Base-by-base conservation (phyloP, 225 moss, liverwort and hornwort genomes). In the Climacium dendroides region DNA sequence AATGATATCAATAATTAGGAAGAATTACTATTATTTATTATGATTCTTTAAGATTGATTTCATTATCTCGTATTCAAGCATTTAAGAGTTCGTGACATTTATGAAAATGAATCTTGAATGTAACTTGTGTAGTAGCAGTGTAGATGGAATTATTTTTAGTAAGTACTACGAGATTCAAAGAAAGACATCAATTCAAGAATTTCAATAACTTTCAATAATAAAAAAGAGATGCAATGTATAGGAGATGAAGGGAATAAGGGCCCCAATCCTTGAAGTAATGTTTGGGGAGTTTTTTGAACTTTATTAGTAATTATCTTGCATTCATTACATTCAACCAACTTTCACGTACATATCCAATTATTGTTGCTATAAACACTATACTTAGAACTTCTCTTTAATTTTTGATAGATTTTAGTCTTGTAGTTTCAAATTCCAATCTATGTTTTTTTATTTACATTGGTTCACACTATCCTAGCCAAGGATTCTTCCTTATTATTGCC, bases 41-140 rank as follows among this genome's bases (percentile, higher is more conserved):
- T 26, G 5, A 43, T 26, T 71, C 7, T 25, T 70, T 24, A 66
- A n/a, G 35, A 34, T 11, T 6, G 3, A 65, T 65, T 11, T 19
- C 4, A 67, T 39, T 67, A 23, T 13, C 11, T 24, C 24, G 13
- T 24, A 24, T 67, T 39, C 8, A 39, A 39, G 69, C 24, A 69
- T 3, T 39, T 39, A 8, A 24, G 0, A 14, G 1, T 13, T 24
- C 8, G 0, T 24, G 39, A 24, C 4, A 15, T 41, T n/a, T 69
- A 39, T 69, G 4, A 23, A 23, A 69, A 69, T 8, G 41, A 70
- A 70, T 39, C 1, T 70, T 70, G 14, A 25, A 1, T 41, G 41
- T 41, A 2, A 0, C 1, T 70, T 41, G 1, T 41, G 25, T 70
- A 41, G 8, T 25, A 67, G 7, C 1, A 67, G 0, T 13, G 0